Base-by-base conservation (phyloP, 164 flowering plant species). In the Berberis vulgaris region DNA sequence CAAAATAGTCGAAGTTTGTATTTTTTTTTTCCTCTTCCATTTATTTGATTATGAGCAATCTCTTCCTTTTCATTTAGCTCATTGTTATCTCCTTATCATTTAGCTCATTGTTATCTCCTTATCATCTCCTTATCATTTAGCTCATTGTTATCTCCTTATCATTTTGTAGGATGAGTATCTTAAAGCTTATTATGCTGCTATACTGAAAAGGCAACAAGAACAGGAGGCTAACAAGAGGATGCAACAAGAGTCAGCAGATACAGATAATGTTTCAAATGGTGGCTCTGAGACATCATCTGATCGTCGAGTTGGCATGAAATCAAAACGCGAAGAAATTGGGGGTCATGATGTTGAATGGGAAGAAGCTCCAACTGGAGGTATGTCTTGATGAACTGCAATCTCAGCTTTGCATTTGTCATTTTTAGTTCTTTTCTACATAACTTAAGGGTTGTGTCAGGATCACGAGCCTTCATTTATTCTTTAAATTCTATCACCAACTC, bases 261-360 rank as follows among this genome's bases (percentile, higher is more conserved):
- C 71, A 56, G 26, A 62, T 9, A 52, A 73, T 71, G 76, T 26
- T 42, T 40, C 43, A 40, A 57, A 9, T 8, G 44, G 65, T 62
- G 63, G 52, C 47, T 55, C 74, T 68, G 74, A 61, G 45, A 67
- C 66, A 56, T 59, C 78, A n/a, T 57, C 43, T 57, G 41, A 57
- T 67, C 91, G 96, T 40, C 84, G 70, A 76, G 89, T 91, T 58
- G 99, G 99, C 54, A 76, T 79, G 84, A 94, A 94, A 74, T 59
- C 83, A 8, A 87, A 84, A 76, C 86, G 96, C 41, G 87, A 83
- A 0, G 89, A 68, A 41, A 79, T 79, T 26, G 82, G 68, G 43
- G 88, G 81, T 68, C 86, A 87, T 57, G 88, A 78, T 69, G 82
- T 77, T 69, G 91, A 83, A 53, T 91, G 99, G 97, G 97, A 91